Evolutionary conservation across 352 stramenopile species (phyloP), one percentile per base, ranked within the genome.

Genomic region (Elongisporangium undulatum): DNA sequence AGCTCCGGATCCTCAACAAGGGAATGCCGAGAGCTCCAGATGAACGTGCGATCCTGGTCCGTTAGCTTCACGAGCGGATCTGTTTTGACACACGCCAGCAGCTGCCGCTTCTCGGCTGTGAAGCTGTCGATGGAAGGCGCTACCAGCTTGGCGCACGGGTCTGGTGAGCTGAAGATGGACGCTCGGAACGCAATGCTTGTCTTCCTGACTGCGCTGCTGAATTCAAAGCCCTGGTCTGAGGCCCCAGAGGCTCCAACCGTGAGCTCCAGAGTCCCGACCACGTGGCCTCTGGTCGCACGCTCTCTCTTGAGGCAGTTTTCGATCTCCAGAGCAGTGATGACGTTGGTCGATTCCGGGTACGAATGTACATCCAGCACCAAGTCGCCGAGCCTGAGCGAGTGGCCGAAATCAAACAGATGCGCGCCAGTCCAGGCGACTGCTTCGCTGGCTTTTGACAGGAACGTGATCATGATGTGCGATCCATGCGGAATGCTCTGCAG

Each of bases 371-470:
- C 77, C 39, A 94, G 58, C 0, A 63, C 45, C 4, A 78, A 61
- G 2, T 70, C 68, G 13, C 85, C 85, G 17, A 61, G 79, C 29
- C 83, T 68, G 49, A 96, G 60, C 0, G 67, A 75, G 48, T 96
- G 85, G 2, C 86, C 79, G 62, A 94, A 96, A 51, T 93, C 84
- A 24, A 96, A 94, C 9, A 94, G 59, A 21, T 93, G 79, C 10
- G 90, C 49, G 3, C 83, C 87, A 15, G 70, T 83, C 87, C 87
- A 96, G 17, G 67, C 83, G 49, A 74, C 54, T 0, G 67, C 20
- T 19, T 67, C 66, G 48, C 60, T 63, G 4, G 66, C 56, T 51
- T 87, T 92, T 2, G 63, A 72, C 20, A 67, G 64, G 29, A 93
- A 68, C 2, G 85, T 67, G 39, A 95, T 65, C 8, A 81, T 73